Base-by-base conservation (phyloP, 805 yeast species). In the Candida germanica region DNA sequence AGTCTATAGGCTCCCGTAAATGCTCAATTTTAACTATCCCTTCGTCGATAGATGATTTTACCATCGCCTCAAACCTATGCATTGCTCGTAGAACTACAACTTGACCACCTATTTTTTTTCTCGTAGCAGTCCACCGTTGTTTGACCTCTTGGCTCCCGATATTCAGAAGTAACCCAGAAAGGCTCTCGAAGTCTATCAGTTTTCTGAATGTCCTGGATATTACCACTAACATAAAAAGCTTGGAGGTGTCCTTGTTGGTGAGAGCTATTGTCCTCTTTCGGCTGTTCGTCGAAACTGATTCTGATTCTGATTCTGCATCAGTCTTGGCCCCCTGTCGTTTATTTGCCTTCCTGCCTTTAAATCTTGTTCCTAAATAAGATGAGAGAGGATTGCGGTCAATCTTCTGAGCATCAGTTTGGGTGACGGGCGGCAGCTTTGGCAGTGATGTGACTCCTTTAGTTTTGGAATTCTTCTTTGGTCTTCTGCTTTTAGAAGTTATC, bases 91-190 rank as follows among this genome's bases (percentile, higher is more conserved):
- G 57, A 0, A 93, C 93, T 25, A 81, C 75, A 6, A 49, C 50
- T 3, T 56, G 43, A 6, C 73, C 71, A 42, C 73, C 69, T 47
- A 66, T 50, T 52, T 53, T 62, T 26, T 76, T 73, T 28, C 86
- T 69, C 6, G 84, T 69, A 13, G 75, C 66, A 1, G 83, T 77
- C 96, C 96, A 89, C 40, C 75, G 79, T 33, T 76, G 74, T 43
- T 70, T 71, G 18, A 82, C 58, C 8, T 69, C 62, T 6, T 69
- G 74, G 1, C 73, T 60, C 18, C 52, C 58, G 22, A 61, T 51
- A 12, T 56, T 70, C 4, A 60, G 66, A 31, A 84, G 73, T 5
- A 76, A 53, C 0, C 49, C 51, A 0, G 82, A 67, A 5, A 88
- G 78, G 23, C 68, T 57, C 0, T 69, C 71, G 83, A 94, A 88